Conservation (phyloP, 768 basidiomycete species). For the Mycena floridula region DNA sequence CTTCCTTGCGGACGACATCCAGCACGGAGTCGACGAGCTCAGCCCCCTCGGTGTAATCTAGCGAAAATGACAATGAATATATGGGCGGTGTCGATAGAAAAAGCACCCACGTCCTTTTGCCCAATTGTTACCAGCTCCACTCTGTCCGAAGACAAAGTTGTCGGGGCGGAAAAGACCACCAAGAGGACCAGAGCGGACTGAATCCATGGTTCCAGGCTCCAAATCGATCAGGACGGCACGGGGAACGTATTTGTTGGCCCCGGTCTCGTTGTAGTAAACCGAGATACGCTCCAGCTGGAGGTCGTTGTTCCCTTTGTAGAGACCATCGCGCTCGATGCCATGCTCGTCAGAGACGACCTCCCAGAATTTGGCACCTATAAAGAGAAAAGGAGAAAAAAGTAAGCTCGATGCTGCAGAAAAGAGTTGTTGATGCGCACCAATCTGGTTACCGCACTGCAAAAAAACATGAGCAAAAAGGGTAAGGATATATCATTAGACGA, state of each 20-base stretch:
- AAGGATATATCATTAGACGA: constrained; percentile 16
- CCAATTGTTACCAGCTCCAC: constrained; percentile 99
- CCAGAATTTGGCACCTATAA: constrained; percentile 88
- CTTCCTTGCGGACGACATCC: constrained; percentile 98
- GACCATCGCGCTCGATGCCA: constrained; percentile 89
- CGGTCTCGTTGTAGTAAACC: constrained; percentile 97
- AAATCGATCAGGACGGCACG: constrained; percentile 96
- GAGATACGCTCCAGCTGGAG: constrained; percentile 96
- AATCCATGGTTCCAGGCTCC: constrained; percentile 96
- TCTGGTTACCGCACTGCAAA: constrained; percentile 94
- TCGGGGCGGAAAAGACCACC: constrained; percentile 94
- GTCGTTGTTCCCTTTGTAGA: constrained; percentile 90
- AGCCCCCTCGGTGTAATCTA: constrained; percentile 92
- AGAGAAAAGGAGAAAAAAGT: too few relatives aligned
- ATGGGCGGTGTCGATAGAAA: too few relatives aligned
- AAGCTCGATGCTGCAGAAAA: constrained; percentile 14
- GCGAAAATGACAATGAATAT: too few relatives aligned
- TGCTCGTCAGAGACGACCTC: constrained; percentile 86
- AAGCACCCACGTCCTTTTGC: constrained; percentile 91
- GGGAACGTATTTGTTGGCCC: constrained; percentile 95
- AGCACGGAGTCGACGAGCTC: constrained; percentile 98
- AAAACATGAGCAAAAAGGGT: constrained; percentile 16
- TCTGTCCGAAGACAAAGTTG: constrained; percentile 98
- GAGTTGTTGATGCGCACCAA: constrained; percentile 53
- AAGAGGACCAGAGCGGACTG: constrained; percentile 84